These are phyloP conservation scores for Chimonanthus salicifolius DNA, from an alignment of 164 flowering plant species.

Conservation along the genomic window DNA sequence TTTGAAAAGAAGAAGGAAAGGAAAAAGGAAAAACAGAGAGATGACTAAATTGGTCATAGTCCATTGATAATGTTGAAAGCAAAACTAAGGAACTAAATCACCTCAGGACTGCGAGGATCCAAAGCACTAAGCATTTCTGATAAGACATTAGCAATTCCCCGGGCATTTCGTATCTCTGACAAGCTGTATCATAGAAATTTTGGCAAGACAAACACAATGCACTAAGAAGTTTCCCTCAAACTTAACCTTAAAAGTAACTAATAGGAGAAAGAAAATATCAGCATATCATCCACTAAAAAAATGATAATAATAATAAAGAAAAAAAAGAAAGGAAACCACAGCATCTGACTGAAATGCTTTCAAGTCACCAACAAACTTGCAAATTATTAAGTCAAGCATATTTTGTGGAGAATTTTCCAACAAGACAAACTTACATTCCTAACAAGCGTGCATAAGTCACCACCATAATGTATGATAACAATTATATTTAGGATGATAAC, in stretches of 20 bases:
- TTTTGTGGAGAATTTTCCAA: no score
- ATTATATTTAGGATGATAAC: no score
- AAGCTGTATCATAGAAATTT: conserved; percentile 36
- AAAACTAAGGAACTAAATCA: conserved; percentile 15
- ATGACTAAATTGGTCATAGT: background rate
- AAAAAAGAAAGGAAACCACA: background rate
- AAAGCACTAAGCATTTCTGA: conserved; percentile 87
- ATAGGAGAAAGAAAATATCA: background rate
- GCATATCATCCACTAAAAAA: no score
- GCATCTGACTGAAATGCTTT: background rate
- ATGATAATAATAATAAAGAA: no score
- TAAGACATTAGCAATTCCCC: conserved; percentile 69
- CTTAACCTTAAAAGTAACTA: background rate
- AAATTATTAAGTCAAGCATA: background rate
- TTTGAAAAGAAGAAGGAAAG: no score
- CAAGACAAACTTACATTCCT: no score
- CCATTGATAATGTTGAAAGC: background rate
- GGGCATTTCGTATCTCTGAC: conserved; percentile 74
- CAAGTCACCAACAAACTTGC: background rate
- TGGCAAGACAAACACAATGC: background rate
- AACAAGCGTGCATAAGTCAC: no score
- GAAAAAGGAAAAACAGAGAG: background rate
- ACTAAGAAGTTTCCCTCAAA: background rate
- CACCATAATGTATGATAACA: no score
- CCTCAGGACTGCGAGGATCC: conserved; percentile 74